These are phyloP conservation scores for Boechera stricta DNA, from an alignment of 345 rosid genomes.

Conservation along the genomic window DNA sequence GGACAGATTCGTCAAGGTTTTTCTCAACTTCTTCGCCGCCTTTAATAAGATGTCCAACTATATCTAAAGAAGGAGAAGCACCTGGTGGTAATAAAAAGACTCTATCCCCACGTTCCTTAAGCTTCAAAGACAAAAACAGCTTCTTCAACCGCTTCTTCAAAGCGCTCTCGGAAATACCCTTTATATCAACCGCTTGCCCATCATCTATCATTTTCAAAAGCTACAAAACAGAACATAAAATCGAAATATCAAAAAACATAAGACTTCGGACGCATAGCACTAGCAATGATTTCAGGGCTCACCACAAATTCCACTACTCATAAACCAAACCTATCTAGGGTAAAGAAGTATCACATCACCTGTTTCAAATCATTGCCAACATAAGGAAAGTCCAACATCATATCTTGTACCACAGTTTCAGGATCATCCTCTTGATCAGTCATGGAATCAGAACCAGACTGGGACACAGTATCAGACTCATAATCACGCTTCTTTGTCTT, in stretches of 20 bases:
- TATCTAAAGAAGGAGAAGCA: constrained; percentile 58
- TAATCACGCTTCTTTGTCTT: constrained; percentile 49
- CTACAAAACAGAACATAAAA: constrained; percentile 43
- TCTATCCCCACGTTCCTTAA: constrained; percentile 71
- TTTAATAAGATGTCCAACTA: constrained; percentile 65
- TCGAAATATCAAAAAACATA: neutral
- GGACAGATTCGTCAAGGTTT: constrained; percentile 36
- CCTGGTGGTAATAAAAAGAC: constrained; percentile 65
- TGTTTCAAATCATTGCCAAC: constrained; percentile 73
- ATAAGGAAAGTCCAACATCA: constrained; percentile 66
- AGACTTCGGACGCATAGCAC: neutral
- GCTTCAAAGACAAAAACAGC: constrained; percentile 68
- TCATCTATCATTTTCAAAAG: constrained; percentile 86
- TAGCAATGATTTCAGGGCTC: neutral
- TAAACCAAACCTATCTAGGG: neutral
- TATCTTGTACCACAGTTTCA: constrained; percentile 53
- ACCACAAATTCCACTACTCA: neutral
- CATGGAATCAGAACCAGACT: constrained; percentile 43
- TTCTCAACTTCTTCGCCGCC: constrained; percentile 47
- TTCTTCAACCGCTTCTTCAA: constrained; percentile 67
- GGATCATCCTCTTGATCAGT: constrained; percentile 54
- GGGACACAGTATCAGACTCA: constrained; percentile 26
- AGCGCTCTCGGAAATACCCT: constrained; percentile 73
- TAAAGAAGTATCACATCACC: constrained; percentile 47
- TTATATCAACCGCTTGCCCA: constrained; percentile 94